Evolutionary conservation across 129 eudicot species (phyloP).

Genomic region (Centella asiatica): DNA sequence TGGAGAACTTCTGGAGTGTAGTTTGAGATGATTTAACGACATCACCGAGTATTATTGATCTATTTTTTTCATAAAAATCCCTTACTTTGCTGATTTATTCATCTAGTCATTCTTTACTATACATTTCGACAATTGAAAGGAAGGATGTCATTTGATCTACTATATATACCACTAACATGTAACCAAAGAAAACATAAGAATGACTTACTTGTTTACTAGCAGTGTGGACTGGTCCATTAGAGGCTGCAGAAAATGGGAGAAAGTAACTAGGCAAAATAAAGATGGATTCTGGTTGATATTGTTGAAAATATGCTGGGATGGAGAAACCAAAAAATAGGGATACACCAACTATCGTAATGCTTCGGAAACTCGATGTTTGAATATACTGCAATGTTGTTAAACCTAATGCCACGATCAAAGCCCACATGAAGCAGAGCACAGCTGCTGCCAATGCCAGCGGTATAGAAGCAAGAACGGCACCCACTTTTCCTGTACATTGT

Average conservation of each 20-base stretch:
- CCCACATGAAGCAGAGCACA: slow-evolving; percentile 82
- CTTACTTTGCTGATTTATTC: neutral
- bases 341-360: slow-evolving; percentile 64
- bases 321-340: slow-evolving; percentile 89
- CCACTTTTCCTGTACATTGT: slow-evolving; percentile 65
- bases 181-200: slow-evolving; percentile 4
- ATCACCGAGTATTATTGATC: too few species aligned
- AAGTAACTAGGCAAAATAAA: slow-evolving; percentile 68
- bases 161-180: too few species aligned
- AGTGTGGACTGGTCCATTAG: slow-evolving; percentile 62
- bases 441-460: slow-evolving; percentile 96
- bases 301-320: slow-evolving; percentile 84
- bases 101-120: neutral
- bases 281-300: slow-evolving; percentile 57
- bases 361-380: slow-evolving; percentile 67
- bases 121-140: neutral
- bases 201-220: slow-evolving; percentile 30
- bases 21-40: too few species aligned
- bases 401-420: slow-evolving; percentile 62
- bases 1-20: too few species aligned
- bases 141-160: neutral
- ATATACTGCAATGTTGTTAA: slow-evolving; percentile 57
- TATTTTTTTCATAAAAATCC: neutral
- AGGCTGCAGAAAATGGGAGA: slow-evolving; percentile 86
- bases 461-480: slow-evolving; percentile 97